A percentile compares a stretch with the other conserved stretches of the same genome.
These are phyloP conservation scores for Onygenales sp. DNA, from an alignment of 2,329 filamentous ascomycete genomes.

Conservation along the genomic window DNA sequence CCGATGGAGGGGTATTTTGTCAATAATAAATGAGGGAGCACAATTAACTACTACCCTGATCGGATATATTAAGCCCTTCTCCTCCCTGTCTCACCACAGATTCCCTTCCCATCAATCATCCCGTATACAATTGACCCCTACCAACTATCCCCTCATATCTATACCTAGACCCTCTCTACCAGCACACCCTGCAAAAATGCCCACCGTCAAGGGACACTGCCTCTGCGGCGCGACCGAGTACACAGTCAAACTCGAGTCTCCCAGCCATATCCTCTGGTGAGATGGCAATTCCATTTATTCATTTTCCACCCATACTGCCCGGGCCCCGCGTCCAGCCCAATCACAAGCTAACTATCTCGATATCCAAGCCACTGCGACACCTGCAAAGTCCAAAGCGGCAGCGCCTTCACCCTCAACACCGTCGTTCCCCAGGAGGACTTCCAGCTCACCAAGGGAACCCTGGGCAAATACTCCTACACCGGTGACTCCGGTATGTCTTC, in stretches of 20 bases:
- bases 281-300: not conserved
- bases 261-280: constrained; percentile 32
- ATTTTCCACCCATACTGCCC: not conserved
- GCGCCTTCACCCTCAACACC: constrained; percentile 45
- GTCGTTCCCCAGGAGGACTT: constrained; percentile 42
- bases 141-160: too few species aligned
- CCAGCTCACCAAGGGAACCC: constrained; percentile 42
- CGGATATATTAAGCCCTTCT: too few species aligned
- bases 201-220: constrained; percentile 42
- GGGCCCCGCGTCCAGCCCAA: not conserved
- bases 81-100: too few species aligned
- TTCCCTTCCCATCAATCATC: too few species aligned
- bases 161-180: not conserved
- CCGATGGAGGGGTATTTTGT: too few species aligned
- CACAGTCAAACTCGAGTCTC: constrained; percentile 40
- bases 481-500: constrained; percentile 40
- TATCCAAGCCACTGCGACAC: constrained; percentile 45
- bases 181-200: constrained; percentile 24
- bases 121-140: too few species aligned
- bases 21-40: too few species aligned
- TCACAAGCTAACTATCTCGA: not conserved
- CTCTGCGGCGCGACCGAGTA: constrained; percentile 47
- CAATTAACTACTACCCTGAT: too few species aligned
- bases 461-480: constrained; percentile 46
- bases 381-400: constrained; percentile 45